Percentiles rank a stretch among this genome's conserved stretches.
phyloP scores from a whole-genome alignment of 345 rosid genomes.

The Eucalyptus rudis region DNA sequence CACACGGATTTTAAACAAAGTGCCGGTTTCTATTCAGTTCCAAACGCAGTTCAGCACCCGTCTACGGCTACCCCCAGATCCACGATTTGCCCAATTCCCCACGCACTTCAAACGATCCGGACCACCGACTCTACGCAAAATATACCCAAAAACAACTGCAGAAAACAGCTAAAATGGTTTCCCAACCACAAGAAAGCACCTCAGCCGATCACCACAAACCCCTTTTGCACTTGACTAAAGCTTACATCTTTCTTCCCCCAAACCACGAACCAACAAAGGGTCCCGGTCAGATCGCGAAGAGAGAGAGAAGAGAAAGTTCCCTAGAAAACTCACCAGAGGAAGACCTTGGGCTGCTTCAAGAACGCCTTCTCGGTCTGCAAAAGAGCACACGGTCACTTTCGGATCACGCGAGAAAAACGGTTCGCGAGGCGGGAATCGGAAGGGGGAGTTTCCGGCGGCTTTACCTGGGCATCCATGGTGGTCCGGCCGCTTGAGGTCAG shows the following conservation, averaged over 20 bases:
- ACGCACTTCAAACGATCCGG: not conserved
- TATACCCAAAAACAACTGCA: not conserved
- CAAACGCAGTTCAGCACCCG: not conserved
- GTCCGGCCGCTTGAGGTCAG: not conserved
- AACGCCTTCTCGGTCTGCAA: constrained; percentile 75
- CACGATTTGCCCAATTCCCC: not conserved
- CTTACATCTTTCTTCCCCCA: not conserved
- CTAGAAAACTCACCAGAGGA: constrained; percentile 28
- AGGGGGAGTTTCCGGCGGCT: not conserved
- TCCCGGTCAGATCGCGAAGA: not conserved
- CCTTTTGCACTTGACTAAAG: not conserved
- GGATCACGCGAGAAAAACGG: not conserved
- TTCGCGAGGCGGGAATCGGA: not conserved
- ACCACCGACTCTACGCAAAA: not conserved
- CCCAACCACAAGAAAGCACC: not conserved
- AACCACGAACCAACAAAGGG: not conserved
- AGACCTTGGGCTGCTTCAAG: constrained; percentile 76
- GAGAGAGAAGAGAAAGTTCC: not conserved
- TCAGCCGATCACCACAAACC: not conserved
- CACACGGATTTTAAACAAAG: not conserved
- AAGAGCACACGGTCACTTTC: not conserved
- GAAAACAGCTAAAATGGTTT: not conserved
- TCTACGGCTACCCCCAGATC: not conserved
- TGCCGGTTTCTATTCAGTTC: not conserved
- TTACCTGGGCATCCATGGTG: constrained; percentile 22